Evolutionary conservation across 1,284 basidiomycete species (phyloP).

Genomic region (Vanrija pseudolonga): DNA sequence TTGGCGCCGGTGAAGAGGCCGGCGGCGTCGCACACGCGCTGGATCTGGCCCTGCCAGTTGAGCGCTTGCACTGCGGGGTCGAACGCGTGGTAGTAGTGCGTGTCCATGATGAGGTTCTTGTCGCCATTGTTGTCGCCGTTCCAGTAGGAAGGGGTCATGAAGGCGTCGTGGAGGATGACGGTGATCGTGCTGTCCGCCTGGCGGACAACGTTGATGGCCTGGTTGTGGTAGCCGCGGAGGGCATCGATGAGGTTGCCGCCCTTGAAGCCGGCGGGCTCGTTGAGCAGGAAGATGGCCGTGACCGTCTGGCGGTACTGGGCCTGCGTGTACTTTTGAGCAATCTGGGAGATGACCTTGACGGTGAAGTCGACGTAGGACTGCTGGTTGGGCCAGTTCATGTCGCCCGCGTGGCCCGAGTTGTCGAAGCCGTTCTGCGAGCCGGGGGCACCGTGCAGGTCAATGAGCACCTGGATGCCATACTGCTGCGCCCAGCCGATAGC

Average conservation of each 20-base stretch:
- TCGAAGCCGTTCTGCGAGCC: slow-evolving; percentile 76
- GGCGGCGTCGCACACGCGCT: slow-evolving; percentile 56
- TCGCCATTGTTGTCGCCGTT: slow-evolving; percentile 59
- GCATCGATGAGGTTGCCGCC: slow-evolving; percentile 44
- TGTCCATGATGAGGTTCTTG: slow-evolving; percentile 73
- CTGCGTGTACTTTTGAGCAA: slow-evolving; percentile 12
- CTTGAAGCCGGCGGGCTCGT: slow-evolving; percentile 52
- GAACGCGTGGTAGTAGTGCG: slow-evolving; percentile 77
- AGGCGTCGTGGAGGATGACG: slow-evolving; percentile 79
- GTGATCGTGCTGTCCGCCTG: slow-evolving; percentile 29
- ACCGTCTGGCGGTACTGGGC: slow-evolving; percentile 30
- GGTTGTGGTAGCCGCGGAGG: slow-evolving; percentile 60
- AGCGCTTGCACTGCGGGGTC: slow-evolving; percentile 58
- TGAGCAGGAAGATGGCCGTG: slow-evolving; percentile 57
- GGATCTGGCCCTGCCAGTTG: slow-evolving; percentile 62
- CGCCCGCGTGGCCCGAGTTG: slow-evolving; percentile 70
- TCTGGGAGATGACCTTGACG: slow-evolving; percentile 49
- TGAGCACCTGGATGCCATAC: slow-evolving; percentile 71
- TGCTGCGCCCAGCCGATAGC: slow-evolving; percentile 75
- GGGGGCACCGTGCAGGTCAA: slow-evolving; percentile 67
- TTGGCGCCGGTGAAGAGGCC: slow-evolving; percentile 54
- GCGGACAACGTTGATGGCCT: slow-evolving; percentile 40
- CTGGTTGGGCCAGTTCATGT: slow-evolving; percentile 67
- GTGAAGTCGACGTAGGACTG: slow-evolving; percentile 67
- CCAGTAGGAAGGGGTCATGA: slow-evolving; percentile 75